Evolutionary conservation across 1,284 basidiomycete genomes (phyloP).

Genomic region (Volvariella volvacea): DNA sequence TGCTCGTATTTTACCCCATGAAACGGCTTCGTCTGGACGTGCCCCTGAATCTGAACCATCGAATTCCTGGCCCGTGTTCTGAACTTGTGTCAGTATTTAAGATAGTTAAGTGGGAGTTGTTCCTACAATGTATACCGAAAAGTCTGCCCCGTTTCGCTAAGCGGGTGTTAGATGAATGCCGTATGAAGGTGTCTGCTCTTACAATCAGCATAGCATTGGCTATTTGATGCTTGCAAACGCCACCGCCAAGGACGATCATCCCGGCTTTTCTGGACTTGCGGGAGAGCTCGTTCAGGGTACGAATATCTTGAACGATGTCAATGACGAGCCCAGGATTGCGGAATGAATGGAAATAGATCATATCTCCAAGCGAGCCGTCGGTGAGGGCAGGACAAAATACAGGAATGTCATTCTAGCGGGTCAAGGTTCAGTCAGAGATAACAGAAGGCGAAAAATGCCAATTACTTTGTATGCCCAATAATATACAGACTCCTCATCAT

Average conservation of each 20-base stretch:
- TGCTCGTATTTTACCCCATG: conserved; percentile 98
- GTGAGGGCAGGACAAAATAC: conserved; percentile 99
- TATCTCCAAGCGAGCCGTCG: conserved; percentile 96
- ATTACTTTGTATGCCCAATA: conserved; percentile 99
- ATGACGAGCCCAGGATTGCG: conserved; percentile 83
- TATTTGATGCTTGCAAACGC: conserved; percentile 99
- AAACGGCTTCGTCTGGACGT: conserved; percentile 94
- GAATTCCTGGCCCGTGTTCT: conserved; percentile 99
- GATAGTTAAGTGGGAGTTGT: neutral
- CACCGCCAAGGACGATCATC: conserved; percentile 97
- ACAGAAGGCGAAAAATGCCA: conserved; percentile 18
- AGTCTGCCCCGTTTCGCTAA: conserved; percentile 96
- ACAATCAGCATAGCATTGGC: conserved; percentile 99
- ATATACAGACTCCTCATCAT: conserved; percentile 96
- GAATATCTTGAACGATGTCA: conserved; percentile 95
- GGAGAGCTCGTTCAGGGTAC: conserved; percentile 85
- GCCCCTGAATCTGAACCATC: conserved; percentile 98
- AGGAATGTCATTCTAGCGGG: conserved; percentile 86
- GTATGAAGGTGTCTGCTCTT: conserved; percentile 11
- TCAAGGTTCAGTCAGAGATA: conserved; percentile 18
- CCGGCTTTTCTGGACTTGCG: conserved; percentile 90
- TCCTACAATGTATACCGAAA: conserved; percentile 88
- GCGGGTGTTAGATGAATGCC: conserved; percentile 6
- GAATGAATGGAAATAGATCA: conserved; percentile 99
- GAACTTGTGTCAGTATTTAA: conserved; percentile 7